A percentile compares a stretch with the other conserved stretches of the same genome.
Conservation (phyloP, 2,329 filamentous ascomycete genomes). For the Arthrocladium fulminans region DNA sequence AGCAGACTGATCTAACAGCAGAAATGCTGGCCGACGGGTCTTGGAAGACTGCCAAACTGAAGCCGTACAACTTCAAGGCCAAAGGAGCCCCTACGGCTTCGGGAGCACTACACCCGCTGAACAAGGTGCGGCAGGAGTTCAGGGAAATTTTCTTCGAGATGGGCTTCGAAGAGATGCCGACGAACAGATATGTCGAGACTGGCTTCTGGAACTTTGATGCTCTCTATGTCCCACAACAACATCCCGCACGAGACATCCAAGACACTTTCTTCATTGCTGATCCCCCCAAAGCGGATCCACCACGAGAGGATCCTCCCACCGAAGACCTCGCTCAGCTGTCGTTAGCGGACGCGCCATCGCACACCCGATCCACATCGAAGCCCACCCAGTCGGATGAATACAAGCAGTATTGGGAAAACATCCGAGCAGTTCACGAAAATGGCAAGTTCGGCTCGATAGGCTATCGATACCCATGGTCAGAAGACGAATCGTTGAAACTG, state of each 20-base stretch:
- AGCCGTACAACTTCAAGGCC: conserved; percentile 70
- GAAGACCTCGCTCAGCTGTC: conserved; percentile 37
- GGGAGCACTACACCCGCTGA: conserved; percentile 53
- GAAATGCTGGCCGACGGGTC: conserved; percentile 81
- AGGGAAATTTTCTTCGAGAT: conserved; percentile 98
- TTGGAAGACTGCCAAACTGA: conserved; percentile 90
- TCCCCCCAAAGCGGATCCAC: conserved; percentile 63
- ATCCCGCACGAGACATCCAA: conserved; percentile 92
- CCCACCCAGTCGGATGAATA: conserved; percentile 53
- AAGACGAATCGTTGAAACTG: conserved; percentile 74
- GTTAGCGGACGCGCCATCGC: conserved; percentile 39
- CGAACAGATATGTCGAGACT: conserved; percentile 84
- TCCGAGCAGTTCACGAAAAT: conserved; percentile 75
- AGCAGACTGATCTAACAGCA: conserved; percentile 88
- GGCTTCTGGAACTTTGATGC: conserved; percentile 99
- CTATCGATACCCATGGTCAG: conserved; percentile 90
- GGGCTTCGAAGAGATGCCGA: conserved; percentile 98
- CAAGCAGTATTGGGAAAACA: conserved; percentile 77
- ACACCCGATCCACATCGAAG: conserved; percentile 42
- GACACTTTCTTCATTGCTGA: conserved; percentile 98
- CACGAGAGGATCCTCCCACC: conserved; percentile 46
- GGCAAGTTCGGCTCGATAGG: conserved; percentile 93
- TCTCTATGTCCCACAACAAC: conserved; percentile 94
- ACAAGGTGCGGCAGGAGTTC: conserved; percentile 94
- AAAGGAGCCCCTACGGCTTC: conserved; percentile 45